Conservation (phyloP, 495 filamentous ascomycete species). For the Aspergillus coremiiformis region DNA sequence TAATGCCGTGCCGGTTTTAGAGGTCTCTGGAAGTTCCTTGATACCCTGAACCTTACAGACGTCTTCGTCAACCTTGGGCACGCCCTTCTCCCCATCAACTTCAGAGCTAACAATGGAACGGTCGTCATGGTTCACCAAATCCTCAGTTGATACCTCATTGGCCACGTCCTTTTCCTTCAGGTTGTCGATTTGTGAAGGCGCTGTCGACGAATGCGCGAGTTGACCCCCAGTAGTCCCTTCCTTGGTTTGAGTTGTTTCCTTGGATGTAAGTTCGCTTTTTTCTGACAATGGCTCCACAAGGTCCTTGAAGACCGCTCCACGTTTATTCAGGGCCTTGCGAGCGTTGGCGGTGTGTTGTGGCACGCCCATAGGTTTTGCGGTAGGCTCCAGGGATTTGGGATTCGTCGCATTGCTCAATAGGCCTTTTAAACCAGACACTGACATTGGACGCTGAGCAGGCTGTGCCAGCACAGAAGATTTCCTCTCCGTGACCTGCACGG, state of each 20-base stretch:
- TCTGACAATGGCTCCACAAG: slow-evolving; percentile 28
- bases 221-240: slow-evolving; percentile 12
- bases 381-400: slow-evolving; percentile 27
- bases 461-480: slow-evolving; percentile 48
- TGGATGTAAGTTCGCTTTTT: slow-evolving; percentile 28
- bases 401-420: slow-evolving; percentile 37
- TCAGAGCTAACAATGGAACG: slow-evolving; percentile 9
- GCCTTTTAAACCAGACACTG: slow-evolving; percentile 39
- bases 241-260: slow-evolving; percentile 25
- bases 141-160: slow-evolving; percentile 3
- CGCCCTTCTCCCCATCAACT: slow-evolving; percentile 11
- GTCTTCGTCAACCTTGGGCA: slow-evolving; percentile 20
- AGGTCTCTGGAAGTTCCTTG: slow-evolving; percentile 8
- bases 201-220: slow-evolving; percentile 1
- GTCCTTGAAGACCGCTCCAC: slow-evolving; percentile 62
- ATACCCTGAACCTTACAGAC: slow-evolving; percentile 21
- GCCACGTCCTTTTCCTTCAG: slow-evolving; percentile 2
- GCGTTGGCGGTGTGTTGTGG: slow-evolving; percentile 30
- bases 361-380: slow-evolving; percentile 27
- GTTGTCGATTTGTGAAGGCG: slow-evolving; percentile 7
- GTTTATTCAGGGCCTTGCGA: slow-evolving; percentile 51
- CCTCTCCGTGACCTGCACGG: slow-evolving; percentile 28
- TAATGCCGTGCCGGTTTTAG: slow-evolving; percentile 9
- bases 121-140: slow-evolving; percentile 15
- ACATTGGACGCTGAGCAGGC: slow-evolving; percentile 59